Evolutionary conservation across 352 stramenopile species (phyloP), one percentile per base, ranked within the genome.

Genomic region (Phytophthora colocasiae): DNA sequence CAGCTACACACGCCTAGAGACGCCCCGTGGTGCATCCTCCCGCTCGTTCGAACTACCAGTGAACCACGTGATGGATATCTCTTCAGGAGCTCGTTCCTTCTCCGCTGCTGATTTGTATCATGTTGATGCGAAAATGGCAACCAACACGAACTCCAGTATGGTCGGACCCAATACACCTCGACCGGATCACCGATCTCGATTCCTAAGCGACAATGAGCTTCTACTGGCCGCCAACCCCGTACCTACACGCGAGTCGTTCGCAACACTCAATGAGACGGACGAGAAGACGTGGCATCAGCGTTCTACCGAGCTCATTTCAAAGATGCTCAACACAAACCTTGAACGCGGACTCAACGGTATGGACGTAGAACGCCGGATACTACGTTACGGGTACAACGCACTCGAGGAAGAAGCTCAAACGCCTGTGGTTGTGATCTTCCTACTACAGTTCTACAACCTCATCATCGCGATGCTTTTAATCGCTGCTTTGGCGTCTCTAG

Each of bases 391-490:
- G 6, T 19, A 54, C 24, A 93, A 93, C 50, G 58, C 52, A 29
- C 72, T 93, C n/a, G 81, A 93, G 1, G 69, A 91, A 56, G 85
- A 92, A 27, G 67, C 77, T 5, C 77, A 68, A 15, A 80, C 83
- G 7, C 83, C 83, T 0, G 49, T 93, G n/a, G 62, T 76, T 40
- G 81, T 91, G 39, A 63, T 88, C 9, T 92, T 93, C 45, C 19
- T 91, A 3, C 63, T 92, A 22, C 85, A 93, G 52, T 92, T 93
- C 67, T 92, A 90, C 77, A 93, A 93, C 44, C 61, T 93, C 27
- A 92, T 93, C 57, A 89, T 92, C 48, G 57, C 46, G 11, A 75
- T 93, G 69, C 67, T 93, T 36, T 46, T 93, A 5, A 71, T 92
- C 22, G 85, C 85, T 0, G 71, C 81, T 0, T 34, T 90, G 29